Conservation (phyloP, 306 rosid species). For the Castanea crenata region DNA sequence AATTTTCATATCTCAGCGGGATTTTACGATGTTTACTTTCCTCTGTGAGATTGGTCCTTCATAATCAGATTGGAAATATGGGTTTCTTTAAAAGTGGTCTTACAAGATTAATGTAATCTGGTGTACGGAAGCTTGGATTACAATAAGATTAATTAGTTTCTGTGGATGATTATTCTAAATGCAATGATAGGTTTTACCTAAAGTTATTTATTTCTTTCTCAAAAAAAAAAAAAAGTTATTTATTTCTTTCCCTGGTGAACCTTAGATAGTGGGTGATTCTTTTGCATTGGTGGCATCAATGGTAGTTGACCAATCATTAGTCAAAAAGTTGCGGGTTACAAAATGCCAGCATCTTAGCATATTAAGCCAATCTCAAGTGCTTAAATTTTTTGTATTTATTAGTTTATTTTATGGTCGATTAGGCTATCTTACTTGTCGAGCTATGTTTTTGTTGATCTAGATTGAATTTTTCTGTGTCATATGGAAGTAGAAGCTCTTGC, state of each 20-base stretch:
- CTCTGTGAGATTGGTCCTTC: not conserved
- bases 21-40: not conserved
- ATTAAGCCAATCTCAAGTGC: not conserved
- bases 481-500: not conserved
- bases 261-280: not conserved
- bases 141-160: not conserved
- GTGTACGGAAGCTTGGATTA: constrained; percentile 13
- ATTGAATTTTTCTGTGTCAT: not conserved
- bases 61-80: not conserved
- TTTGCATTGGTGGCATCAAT: not conserved
- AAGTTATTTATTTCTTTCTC: not conserved
- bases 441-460: not conserved
- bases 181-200: not conserved
- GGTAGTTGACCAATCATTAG: not conserved
- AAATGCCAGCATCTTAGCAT: not conserved
- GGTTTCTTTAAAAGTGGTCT: constrained; percentile 1
- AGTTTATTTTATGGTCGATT: not conserved
- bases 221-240: not conserved
- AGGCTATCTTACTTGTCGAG: not conserved
- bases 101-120: not conserved
- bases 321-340: not conserved
- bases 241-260: not conserved
- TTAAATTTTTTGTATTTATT: not conserved
- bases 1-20: not conserved
- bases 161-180: not conserved